Percentiles rank a stretch among this genome's conserved stretches.
phyloP scores from a whole-genome alignment of 192 early-diverging fungal species.

The Funneliformis geosporum region DNA sequence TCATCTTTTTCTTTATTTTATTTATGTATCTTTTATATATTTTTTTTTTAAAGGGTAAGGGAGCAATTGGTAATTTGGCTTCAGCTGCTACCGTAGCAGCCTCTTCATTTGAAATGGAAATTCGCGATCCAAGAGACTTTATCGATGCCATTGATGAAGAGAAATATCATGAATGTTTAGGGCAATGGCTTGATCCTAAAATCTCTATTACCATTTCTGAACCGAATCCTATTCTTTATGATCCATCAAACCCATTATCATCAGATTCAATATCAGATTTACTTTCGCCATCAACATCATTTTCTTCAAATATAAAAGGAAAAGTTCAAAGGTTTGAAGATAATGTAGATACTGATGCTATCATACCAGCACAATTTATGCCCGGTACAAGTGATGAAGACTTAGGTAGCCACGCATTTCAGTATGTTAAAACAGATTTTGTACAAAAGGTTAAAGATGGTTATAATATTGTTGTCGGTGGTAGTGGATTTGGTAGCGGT shows the following conservation, averaged over 20 bases:
- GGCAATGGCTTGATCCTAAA: slow-evolving; percentile 67
- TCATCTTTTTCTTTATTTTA: not conserved
- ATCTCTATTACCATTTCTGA: slow-evolving; percentile 61
- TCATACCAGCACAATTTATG: slow-evolving; percentile 80
- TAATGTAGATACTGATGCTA: slow-evolving; percentile 78
- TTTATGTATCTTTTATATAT: not conserved
- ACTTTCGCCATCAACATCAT: slow-evolving; percentile 38
- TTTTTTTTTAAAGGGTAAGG: slow-evolving; percentile 51
- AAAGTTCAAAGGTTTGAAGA: slow-evolving; percentile 75
- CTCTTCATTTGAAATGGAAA: slow-evolving; percentile 73
- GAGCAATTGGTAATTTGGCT: slow-evolving; percentile 75
- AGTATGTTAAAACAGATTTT: slow-evolving; percentile 76
- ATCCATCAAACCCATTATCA: slow-evolving; percentile 28
- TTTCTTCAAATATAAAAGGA: slow-evolving; percentile 55
- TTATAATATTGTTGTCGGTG: slow-evolving; percentile 70
- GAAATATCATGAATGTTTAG: slow-evolving; percentile 64
- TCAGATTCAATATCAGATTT: slow-evolving; percentile 7
- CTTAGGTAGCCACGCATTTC: slow-evolving; percentile 70
- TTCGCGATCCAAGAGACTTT: slow-evolving; percentile 68
- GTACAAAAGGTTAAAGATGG: slow-evolving; percentile 63
- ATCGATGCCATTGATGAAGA: slow-evolving; percentile 64
- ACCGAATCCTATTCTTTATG: slow-evolving; percentile 59
- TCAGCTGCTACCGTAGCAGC: slow-evolving; percentile 81
- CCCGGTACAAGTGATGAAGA: slow-evolving; percentile 68
- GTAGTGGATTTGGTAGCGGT: slow-evolving; percentile 73